phyloP scores from a whole-genome alignment of 805 yeast species.

The Debaryomyces tyrocola region DNA sequence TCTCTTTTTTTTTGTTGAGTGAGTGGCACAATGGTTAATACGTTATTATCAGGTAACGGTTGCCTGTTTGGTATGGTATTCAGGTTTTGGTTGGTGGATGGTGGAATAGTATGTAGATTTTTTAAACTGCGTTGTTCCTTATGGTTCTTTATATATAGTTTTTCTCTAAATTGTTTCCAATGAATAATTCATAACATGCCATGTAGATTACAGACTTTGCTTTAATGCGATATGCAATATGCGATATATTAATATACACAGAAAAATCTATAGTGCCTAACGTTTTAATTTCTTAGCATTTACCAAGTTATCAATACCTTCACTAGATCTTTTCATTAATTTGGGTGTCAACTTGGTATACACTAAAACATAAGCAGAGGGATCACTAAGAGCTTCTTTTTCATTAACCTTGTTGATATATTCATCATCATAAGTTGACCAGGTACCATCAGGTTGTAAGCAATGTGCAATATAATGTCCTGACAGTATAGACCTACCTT shows the following conservation, averaged over 20 bases:
- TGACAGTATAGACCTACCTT: constrained; percentile 86
- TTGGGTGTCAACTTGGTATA: constrained; percentile 76
- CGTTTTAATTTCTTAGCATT: constrained; percentile 4
- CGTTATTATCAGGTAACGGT: not conserved
- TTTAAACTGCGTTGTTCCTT: not conserved
- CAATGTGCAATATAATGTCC: constrained; percentile 95
- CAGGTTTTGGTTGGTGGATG: not conserved
- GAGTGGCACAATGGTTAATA: not conserved
- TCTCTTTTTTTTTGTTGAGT: not conserved
- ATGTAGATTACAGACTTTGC: not conserved
- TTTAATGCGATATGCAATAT: not conserved
- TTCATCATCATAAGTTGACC: constrained; percentile 96
- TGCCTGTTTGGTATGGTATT: not conserved
- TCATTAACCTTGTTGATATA: constrained; percentile 73
- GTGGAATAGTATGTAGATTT: not conserved
- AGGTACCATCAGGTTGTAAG: constrained; percentile 85
- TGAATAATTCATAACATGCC: too few relatives aligned
- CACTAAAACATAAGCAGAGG: constrained; percentile 86
- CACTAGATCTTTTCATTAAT: constrained; percentile 11
- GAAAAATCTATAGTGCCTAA: not conserved
- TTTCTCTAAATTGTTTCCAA: not conserved
- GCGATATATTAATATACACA: not conserved
- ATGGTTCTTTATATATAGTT: not conserved
- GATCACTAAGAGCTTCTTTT: constrained; percentile 72
- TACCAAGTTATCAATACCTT: constrained; percentile 3